phyloP scores from a whole-genome alignment of 2,329 filamentous ascomycete species.

The Myriangium duriaei region DNA sequence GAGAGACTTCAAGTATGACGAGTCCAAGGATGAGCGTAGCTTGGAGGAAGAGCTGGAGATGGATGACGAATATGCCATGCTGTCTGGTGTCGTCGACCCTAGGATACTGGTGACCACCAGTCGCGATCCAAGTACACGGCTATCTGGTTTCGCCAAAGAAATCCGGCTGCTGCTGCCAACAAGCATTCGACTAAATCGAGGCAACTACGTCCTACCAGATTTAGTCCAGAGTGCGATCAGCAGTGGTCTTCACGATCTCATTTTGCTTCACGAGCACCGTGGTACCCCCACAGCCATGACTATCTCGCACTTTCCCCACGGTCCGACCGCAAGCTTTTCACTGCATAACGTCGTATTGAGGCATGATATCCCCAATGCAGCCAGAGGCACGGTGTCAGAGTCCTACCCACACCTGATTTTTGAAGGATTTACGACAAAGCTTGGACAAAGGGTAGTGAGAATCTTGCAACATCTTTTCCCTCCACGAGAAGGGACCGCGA shows the following conservation, averaged over 20 bases:
- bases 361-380: constrained; percentile 80
- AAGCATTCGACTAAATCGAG: constrained; percentile 76
- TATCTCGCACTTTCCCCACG: constrained; percentile 75
- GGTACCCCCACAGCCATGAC: constrained; percentile 85
- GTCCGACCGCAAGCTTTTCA: constrained; percentile 76
- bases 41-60: constrained; percentile 59
- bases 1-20: constrained; percentile 88
- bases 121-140: constrained; percentile 69
- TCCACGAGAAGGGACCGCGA: constrained; percentile 67
- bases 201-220: constrained; percentile 77
- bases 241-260: constrained; percentile 68
- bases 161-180: constrained; percentile 74
- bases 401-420: constrained; percentile 92
- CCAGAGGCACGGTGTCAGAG: constrained; percentile 80
- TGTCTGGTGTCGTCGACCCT: constrained; percentile 85
- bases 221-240: constrained; percentile 71
- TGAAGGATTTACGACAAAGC: constrained; percentile 72
- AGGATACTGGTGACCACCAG: constrained; percentile 84
- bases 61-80: constrained; percentile 80
- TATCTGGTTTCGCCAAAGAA: constrained; percentile 88
- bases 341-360: constrained; percentile 87
- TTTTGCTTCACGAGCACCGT: constrained; percentile 83
- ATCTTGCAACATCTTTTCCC: constrained; percentile 92
- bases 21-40: constrained; percentile 57
- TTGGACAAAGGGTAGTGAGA: constrained; percentile 75